Base-by-base conservation (phyloP, 1,284 basidiomycete species). In the Irpex rosettiformis region DNA sequence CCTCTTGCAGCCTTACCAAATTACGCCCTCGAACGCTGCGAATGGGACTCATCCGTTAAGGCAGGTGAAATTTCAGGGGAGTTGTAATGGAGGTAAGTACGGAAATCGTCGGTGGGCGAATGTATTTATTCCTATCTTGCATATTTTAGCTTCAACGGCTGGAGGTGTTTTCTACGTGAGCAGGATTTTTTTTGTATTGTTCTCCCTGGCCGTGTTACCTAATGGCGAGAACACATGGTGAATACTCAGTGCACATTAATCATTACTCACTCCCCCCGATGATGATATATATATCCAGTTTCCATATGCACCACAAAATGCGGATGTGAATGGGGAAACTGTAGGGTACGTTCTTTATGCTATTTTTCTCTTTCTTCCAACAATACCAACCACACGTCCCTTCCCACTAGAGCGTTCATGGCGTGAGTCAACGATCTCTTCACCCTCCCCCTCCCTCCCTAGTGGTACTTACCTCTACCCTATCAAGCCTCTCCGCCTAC, bases 321-420 rank as follows among this genome's bases (percentile, higher is more conserved):
- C 53, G 22, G 43, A 30, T 16, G 58, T 59, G 2, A 51, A 59
- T 45, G 55, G 30, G 6, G 54, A 48, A 21, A 59, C 58, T 7
- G 29, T 59, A 13, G 58, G 27, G 58, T 59, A 52, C 16, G 43
- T 56, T n/a, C 8, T 21, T n/a, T 40, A 13, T 33, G 30, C 13
- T 30, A 24, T n/a, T 11, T 30, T 21, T 59, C 13, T 42, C 5
- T 24, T 10, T 22, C 56, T 4, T 13, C 6, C 5, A 33, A 33
- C 6, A 33, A 6, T 5, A 18, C 54, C 22, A 13, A 4, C 29
- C 6, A 28, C 5, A 7, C 8, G 24, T 29, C 37, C 24, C 30
- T 6, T 55, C 7, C 25, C 28, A 21, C 4, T 29, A 60, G 59
- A 16, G 56, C 22, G 5, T 60, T 30, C 24, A 45, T 60, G 18